These are phyloP conservation scores for Cairneyella variabilis DNA, from an alignment of 495 filamentous ascomycete species.

Conservation along the genomic window DNA sequence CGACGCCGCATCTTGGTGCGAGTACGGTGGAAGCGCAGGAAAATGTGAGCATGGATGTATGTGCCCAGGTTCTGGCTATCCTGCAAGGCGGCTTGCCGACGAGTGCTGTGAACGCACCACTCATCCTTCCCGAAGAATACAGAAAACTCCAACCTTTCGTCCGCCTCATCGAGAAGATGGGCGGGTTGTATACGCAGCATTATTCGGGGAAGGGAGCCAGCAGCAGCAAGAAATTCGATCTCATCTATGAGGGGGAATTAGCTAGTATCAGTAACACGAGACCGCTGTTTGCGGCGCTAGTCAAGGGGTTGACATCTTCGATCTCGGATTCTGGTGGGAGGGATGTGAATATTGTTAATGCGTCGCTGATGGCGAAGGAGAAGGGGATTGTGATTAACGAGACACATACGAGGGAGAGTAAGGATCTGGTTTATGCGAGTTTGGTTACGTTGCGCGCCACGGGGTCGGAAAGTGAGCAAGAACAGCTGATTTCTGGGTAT, in stretches of 20 bases:
- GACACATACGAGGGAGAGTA: slow-evolving; percentile 48
- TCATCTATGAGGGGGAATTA: slow-evolving; percentile 65
- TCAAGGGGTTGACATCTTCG: slow-evolving; percentile 60
- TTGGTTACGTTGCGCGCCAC: slow-evolving; percentile 52
- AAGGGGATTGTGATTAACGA: slow-evolving; percentile 68
- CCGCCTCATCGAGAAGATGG: slow-evolving; percentile 63
- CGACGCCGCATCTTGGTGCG: slow-evolving; percentile 69
- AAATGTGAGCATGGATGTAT: slow-evolving; percentile 71
- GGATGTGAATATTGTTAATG: slow-evolving; percentile 74
- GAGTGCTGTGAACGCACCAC: slow-evolving; percentile 66
- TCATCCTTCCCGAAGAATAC: slow-evolving; percentile 71
- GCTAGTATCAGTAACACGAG: slow-evolving; percentile 60
- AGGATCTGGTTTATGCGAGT: slow-evolving; percentile 49
- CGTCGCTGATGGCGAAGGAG: slow-evolving; percentile 61
- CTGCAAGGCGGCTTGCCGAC: slow-evolving; percentile 62
- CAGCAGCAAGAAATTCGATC: slow-evolving; percentile 59
- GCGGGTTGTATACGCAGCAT: slow-evolving; percentile 66
- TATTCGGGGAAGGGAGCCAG: slow-evolving; percentile 38
- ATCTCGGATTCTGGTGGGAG: slow-evolving; percentile 54
- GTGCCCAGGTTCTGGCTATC: slow-evolving; percentile 66
- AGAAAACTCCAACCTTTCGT: slow-evolving; percentile 67
- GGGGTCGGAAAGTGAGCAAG: slow-evolving; percentile 14
- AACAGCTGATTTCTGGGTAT: slow-evolving; percentile 62
- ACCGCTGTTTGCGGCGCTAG: slow-evolving; percentile 64
- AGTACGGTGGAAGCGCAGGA: slow-evolving; percentile 75